Evolutionary conservation across 1,284 basidiomycete genomes (phyloP), one percentile per base, ranked within the genome.

Genomic region (Sphagnurus paluster): DNA sequence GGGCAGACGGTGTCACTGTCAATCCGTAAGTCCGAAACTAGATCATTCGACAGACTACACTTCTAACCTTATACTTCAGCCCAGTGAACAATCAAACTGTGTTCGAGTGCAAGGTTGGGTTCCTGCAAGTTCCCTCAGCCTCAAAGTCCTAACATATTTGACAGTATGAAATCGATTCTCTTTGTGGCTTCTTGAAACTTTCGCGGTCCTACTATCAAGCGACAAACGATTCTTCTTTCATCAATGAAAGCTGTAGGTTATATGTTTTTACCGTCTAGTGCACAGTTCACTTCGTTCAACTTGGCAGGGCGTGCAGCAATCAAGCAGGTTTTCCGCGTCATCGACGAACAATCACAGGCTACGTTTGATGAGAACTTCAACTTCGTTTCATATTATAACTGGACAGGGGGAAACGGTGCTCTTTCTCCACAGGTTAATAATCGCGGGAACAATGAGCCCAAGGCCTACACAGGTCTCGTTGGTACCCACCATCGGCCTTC

Each of bases 401-500:
- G 86, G 87, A 87, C 86, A 10, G 87, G 86, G 17, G 75, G 77
- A 10, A 64, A 70, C 47, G 83, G 84, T 9, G 70, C 83, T 13
- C 71, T 80, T 47, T 82, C 80, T 28, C 84, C 84, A 3, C 64
- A 72, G 13, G 85, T 89, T 1, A 65, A 70, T 42, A 90, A 90
- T 59, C 65, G 56, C 1, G 86, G 85, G 2, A 86, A 83, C 56
- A 79, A 79, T 7, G 84, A 87, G 58, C 85, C 80, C 0, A 86
- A 81, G 59, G 77, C 75, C 5, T 80, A 77, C 56, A 84, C 79
- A 8, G 79, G 74, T 26, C 69, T 87, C 55, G 78, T 89, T 29
- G 82, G 86, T 26, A 87, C 87, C 2, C 84, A 85, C 56, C 86
- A 89, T 60, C 70, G 87, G 44, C 87, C 87, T 10, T 87, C 84